Conservation (phyloP, 345 rosid species). For the Stellera chamaejasme region DNA sequence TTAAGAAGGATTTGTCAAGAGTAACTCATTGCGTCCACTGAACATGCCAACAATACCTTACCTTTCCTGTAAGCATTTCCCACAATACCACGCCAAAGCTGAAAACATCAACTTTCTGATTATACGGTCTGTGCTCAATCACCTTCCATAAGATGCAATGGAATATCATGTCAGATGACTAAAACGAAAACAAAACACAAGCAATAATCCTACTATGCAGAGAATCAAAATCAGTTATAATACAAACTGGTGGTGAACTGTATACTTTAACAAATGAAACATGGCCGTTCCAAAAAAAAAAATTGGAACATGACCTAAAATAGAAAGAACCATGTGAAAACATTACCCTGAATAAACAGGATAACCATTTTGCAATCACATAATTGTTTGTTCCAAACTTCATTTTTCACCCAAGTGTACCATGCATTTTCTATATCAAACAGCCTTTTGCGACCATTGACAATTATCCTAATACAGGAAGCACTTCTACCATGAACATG, state of each 20-base stretch:
- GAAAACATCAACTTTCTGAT: conserved; percentile 59
- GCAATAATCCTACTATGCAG: neutral
- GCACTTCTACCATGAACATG: no score
- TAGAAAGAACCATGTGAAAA: conserved; percentile 1
- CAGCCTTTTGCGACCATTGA: no score
- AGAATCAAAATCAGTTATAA: neutral
- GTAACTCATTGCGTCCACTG: neutral
- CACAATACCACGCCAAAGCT: conserved; percentile 58
- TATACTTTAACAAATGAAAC: conserved; percentile 4
- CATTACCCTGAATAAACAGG: neutral
- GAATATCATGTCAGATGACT: conserved; percentile 14
- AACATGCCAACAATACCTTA: conserved; percentile 12
- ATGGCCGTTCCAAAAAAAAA: no score
- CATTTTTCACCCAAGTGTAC: no score
- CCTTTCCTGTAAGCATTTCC: conserved; percentile 70
- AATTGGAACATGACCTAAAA: conserved; percentile 4
- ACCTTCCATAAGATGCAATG: conserved; percentile 38
- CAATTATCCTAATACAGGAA: no score
- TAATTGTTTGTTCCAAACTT: no score
- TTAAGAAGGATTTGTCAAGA: no score
- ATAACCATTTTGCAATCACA: neutral
- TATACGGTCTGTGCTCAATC: conserved; percentile 52
- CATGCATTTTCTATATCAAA: no score
- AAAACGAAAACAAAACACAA: conserved; percentile 5
- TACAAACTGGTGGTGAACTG: neutral